A percentile compares a stretch with the other conserved stretches of the same genome.
Evolutionary conservation across 805 yeast species (phyloP).

Genomic region (Kuraishia borneana): DNA sequence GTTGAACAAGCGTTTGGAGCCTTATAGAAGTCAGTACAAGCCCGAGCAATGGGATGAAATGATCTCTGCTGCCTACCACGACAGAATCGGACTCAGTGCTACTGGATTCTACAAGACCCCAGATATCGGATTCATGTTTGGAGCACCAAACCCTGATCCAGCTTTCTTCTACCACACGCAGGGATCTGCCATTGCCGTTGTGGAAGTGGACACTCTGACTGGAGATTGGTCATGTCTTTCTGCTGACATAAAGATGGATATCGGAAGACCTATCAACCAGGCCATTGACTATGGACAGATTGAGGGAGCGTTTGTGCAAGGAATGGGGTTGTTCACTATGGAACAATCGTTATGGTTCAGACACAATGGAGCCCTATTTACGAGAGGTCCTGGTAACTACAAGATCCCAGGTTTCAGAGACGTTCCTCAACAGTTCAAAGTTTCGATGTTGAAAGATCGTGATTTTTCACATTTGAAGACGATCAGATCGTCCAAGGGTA

Average conservation of each 20-base stretch:
- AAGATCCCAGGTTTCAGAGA: constrained; percentile 40
- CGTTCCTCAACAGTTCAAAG: constrained; percentile 32
- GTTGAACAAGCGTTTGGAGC: constrained; percentile 26
- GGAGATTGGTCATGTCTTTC: constrained; percentile 34
- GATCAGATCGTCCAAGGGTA: constrained; percentile 31
- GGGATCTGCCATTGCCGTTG: constrained; percentile 29
- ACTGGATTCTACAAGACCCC: constrained; percentile 41
- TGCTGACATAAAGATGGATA: constrained; percentile 34
- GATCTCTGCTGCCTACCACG: constrained; percentile 29
- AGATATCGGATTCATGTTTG: constrained; percentile 30
- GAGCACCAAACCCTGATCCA: constrained; percentile 29
- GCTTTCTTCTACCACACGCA: constrained; percentile 36
- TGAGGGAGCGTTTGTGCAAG: constrained; percentile 39
- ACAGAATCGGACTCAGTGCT: constrained; percentile 32
- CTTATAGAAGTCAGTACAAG: constrained; percentile 24
- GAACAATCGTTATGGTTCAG: constrained; percentile 35
- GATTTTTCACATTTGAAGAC: constrained; percentile 31
- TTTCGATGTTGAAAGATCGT: constrained; percentile 26
- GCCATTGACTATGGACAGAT: constrained; percentile 41
- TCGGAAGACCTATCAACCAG: constrained; percentile 34
- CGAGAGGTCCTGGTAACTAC: constrained; percentile 37
- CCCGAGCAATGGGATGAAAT: constrained; percentile 28
- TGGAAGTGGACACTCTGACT: constrained; percentile 34
- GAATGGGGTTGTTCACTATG: constrained; percentile 36
- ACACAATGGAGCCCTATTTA: constrained; percentile 27